Base-by-base conservation (phyloP, 179 eudicot species). In the Silene noctiflora region DNA sequence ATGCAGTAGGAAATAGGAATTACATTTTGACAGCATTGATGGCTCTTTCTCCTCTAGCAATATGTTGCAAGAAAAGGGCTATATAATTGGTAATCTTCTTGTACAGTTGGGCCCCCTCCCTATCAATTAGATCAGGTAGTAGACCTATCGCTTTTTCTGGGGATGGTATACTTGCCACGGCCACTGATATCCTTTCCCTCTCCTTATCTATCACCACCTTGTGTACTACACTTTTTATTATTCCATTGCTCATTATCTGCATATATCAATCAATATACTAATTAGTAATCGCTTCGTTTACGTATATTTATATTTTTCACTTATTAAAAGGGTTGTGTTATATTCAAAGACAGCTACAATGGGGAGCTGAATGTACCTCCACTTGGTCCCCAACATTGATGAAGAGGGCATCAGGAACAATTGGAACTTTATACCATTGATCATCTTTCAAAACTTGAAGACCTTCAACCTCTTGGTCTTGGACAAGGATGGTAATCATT, bases 181-280 rank as follows among this genome's bases (percentile, higher is more conserved):
- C 86, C 60, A 87, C 60, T 0, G 94, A 83, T 7, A 83, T 75
- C 82, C 90, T 84, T 29, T 85, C 87, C 8, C 42, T 83, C 21
- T 81, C 78, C 2, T 89, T 79, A 66, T 78, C 81, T 42, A 83
- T 76, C 72, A 84, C 64, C 46, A 85, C 92, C 80, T 86, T 87
- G 35, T 88, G 92, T 72, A 80, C 85, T 10, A 83, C 82, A 78
- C 92, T 84, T 78, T 78, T 88, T 84, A 85, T 79, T 70, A 84
- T 78, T 2, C 91, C 92, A 39, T 88, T 90, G 7, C 85, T 88
- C 81, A 84, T 83, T 70, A 89, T 83, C 89, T 87, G 83, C 76
- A 61, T 16, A 16, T 59, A 1, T 24, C 42, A 8, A 33, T 33
- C 39, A 33, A 7, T 33, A 4, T 33, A 4, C 6, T 33, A 33